These are phyloP conservation scores for Myriosclerotinia scirpicola DNA, from an alignment of 2,329 filamentous ascomycete genomes.

Conservation along the genomic window DNA sequence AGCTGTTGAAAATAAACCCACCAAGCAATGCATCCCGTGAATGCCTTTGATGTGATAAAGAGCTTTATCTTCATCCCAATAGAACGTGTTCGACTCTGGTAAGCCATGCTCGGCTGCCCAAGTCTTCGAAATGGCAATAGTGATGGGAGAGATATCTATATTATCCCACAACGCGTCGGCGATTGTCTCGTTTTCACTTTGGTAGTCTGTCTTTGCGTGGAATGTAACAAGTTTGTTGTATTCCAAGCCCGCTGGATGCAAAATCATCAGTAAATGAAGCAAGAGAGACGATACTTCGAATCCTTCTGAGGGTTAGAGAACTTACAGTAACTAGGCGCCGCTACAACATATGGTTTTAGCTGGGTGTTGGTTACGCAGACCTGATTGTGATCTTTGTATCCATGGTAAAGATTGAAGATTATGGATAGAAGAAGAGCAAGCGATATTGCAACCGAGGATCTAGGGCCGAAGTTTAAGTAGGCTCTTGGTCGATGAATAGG, in stretches of 20 bases:
- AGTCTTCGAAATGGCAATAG: conserved; percentile 3
- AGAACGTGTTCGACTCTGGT: neutral
- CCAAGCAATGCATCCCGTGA: conserved; percentile 16
- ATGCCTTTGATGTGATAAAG: conserved; percentile 12
- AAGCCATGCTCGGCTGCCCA: conserved; percentile 11
- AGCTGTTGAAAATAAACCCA: neutral
- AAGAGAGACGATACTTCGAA: too few relatives aligned
- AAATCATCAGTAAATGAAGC: too few relatives aligned
- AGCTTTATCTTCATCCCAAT: conserved; percentile 6
- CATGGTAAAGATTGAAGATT: too few relatives aligned
- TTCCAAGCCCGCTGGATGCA: neutral
- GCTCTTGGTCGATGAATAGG: too few relatives aligned
- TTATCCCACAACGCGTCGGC: conserved; percentile 1
- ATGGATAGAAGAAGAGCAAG: too few relatives aligned
- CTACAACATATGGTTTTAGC: too few relatives aligned
- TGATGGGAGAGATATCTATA: neutral
- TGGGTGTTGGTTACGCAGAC: too few relatives aligned
- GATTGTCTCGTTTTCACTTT: conserved; percentile 6
- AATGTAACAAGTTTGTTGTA: neutral
- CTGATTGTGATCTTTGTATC: too few relatives aligned
- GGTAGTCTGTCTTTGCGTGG: neutral
- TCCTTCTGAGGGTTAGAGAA: too few relatives aligned
- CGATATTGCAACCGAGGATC: too few relatives aligned
- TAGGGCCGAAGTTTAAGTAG: too few relatives aligned
- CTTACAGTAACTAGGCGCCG: too few relatives aligned